phyloP scores from a whole-genome alignment of 2,329 filamentous ascomycete species.

The Escovopsis weberi region DNA sequence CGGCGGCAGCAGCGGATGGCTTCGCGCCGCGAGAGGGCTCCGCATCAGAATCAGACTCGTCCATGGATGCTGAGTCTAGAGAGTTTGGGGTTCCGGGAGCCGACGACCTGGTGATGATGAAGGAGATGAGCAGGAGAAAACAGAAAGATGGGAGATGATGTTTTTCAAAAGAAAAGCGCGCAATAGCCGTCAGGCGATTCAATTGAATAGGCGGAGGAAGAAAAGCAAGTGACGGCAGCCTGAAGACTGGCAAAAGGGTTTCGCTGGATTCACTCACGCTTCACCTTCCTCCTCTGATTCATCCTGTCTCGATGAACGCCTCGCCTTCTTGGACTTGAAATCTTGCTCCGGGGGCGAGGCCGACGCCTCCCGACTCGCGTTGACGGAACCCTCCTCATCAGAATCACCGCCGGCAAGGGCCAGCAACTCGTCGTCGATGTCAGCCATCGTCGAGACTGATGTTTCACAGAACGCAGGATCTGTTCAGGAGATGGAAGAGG shows the following conservation, averaged over 20 bases:
- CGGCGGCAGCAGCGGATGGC: constrained; percentile 23
- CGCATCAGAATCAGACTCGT: constrained; percentile 59
- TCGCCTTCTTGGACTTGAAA: constrained; percentile 28
- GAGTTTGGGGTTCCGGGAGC: constrained; percentile 57
- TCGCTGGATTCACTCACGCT: constrained; percentile 20
- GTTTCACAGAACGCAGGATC: too few species aligned
- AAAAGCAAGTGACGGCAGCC: not conserved
- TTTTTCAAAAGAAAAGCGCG: too few species aligned
- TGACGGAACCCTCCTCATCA: constrained; percentile 41
- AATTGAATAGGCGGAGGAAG: constrained; percentile 1
- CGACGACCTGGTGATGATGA: constrained; percentile 42
- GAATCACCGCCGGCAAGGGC: constrained; percentile 74
- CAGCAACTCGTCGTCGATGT: constrained; percentile 86
- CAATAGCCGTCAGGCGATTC: too few species aligned
- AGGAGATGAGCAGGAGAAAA: not conserved
- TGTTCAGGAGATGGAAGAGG: not conserved
- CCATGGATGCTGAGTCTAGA: constrained; percentile 73
- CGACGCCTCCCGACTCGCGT: constrained; percentile 39
- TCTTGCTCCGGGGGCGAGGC: constrained; percentile 32
- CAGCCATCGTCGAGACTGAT: constrained; percentile 48
- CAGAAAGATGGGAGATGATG: not conserved
- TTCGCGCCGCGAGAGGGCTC: constrained; percentile 28
- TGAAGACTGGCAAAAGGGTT: not conserved
- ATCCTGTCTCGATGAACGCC: constrained; percentile 28
- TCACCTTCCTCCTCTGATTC: constrained; percentile 50